Conservation (phyloP, 306 rosid species). For the Dicorynia guianensis region DNA sequence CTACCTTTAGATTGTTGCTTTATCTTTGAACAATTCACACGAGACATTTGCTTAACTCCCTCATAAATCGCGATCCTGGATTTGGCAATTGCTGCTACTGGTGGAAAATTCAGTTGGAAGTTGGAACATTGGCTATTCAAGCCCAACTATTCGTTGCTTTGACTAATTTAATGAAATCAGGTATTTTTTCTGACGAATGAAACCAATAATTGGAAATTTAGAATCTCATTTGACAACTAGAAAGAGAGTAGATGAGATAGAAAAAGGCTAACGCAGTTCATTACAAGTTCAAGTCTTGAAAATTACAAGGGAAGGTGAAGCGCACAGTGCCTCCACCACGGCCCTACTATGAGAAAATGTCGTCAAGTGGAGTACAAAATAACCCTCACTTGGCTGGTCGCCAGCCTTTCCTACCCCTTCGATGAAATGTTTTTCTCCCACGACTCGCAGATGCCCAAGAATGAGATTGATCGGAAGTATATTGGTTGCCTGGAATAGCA, state of each 20-base stretch:
- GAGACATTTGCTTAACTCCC: too few species aligned
- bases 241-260: not conserved
- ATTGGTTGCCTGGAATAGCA: constrained; percentile 41
- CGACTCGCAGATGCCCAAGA: constrained; percentile 50
- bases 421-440: constrained; percentile 58
- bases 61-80: not conserved
- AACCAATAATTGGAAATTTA: not conserved
- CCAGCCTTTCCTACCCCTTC: constrained; percentile 63
- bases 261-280: not conserved
- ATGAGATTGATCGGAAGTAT: constrained; percentile 54
- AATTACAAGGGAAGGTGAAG: constrained; percentile 21
- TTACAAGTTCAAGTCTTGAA: not conserved
- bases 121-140: not conserved
- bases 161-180: too few species aligned
- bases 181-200: too few species aligned
- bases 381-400: constrained; percentile 56
- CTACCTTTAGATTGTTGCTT: too few species aligned
- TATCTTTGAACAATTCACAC: too few species aligned
- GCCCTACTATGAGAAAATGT: not conserved
- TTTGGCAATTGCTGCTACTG: not conserved
- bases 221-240: not conserved
- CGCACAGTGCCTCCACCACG: constrained; percentile 28
- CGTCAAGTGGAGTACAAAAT: not conserved
- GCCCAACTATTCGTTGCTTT: not conserved
- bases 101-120: not conserved